Percentiles rank a stretch among this genome's conserved stretches.
These are phyloP conservation scores for Erucastrum elatum DNA, from an alignment of 345 rosid genomes.

Conservation along the genomic window DNA sequence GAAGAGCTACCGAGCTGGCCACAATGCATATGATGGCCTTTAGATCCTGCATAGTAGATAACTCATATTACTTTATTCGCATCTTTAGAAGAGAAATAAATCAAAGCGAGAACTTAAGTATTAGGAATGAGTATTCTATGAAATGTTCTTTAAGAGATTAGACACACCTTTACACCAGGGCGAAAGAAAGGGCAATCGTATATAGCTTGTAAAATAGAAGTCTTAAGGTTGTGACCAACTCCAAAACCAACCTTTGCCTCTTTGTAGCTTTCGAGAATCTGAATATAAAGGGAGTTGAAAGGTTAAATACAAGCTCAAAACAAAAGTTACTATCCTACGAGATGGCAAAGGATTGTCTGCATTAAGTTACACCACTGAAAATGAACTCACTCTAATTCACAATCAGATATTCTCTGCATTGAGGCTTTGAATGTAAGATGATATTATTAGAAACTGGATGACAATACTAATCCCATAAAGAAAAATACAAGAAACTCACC, in stretches of 20 bases:
- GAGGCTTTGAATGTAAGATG: no score
- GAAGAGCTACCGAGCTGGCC: conserved; percentile 55
- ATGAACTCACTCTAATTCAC: neutral
- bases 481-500: conserved; percentile 44
- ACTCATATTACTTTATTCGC: neutral
- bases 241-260: conserved; percentile 94
- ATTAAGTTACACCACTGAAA: neutral
- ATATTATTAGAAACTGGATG: no score
- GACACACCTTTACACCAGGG: conserved; percentile 63
- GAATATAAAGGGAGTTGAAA: conserved; percentile 24
- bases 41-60: conserved; percentile 50
- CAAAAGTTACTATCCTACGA: neutral
- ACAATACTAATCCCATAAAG: no score
- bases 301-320: conserved; percentile 6
- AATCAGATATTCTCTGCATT: no score
- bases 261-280: conserved; percentile 67
- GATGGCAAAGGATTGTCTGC: neutral
- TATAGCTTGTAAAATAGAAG: conserved; percentile 66
- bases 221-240: conserved; percentile 61
- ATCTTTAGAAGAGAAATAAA: neutral
- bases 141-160: conserved; percentile 8
- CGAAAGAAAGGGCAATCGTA: conserved; percentile 84
- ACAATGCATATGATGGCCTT: conserved; percentile 65
- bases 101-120: neutral
- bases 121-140: neutral